A percentile compares a stretch with the other conserved stretches of the same genome.
These are phyloP conservation scores for Suillus lakei DNA, from an alignment of 768 basidiomycete genomes.

Conservation along the genomic window DNA sequence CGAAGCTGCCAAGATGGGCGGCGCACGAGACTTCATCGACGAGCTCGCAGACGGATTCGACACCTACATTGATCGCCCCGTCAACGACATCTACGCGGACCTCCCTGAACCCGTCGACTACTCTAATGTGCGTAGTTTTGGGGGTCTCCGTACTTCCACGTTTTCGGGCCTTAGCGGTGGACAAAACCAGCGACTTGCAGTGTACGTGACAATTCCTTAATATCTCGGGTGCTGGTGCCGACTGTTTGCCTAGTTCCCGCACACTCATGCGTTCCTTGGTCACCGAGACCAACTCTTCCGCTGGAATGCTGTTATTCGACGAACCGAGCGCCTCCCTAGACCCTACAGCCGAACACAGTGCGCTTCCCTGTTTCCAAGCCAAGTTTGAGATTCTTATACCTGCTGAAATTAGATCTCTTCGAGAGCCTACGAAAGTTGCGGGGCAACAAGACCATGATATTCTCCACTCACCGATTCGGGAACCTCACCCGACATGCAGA, in stretches of 20 bases:
- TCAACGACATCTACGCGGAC: constrained; percentile 62
- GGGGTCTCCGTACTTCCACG: constrained; percentile 43
- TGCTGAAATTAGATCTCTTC: constrained; percentile 56
- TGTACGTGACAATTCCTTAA: constrained; percentile 42
- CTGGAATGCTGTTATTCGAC: constrained; percentile 70
- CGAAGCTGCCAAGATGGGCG: constrained; percentile 71
- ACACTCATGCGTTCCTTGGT: constrained; percentile 72
- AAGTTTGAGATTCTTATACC: not conserved
- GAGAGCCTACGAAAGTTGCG: constrained; percentile 67
- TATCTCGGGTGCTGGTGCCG: not conserved
- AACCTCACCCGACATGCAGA: constrained; percentile 75
- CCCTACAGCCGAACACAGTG: constrained; percentile 76
- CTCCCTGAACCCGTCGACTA: constrained; percentile 67
- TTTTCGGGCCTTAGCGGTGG: constrained; percentile 61
- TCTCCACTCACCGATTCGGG: constrained; percentile 67
- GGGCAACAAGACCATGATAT: constrained; percentile 82
- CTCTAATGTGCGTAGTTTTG: constrained; percentile 45
- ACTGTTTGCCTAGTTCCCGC: constrained; percentile 49
- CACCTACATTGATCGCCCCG: constrained; percentile 76
- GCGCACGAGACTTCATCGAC: constrained; percentile 67
- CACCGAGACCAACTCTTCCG: constrained; percentile 44
- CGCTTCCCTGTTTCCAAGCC: not conserved
- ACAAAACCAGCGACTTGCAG: constrained; percentile 73
- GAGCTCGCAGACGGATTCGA: constrained; percentile 68
- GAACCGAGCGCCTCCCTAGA: constrained; percentile 77